Percentiles rank a stretch among this genome's conserved stretches.
Evolutionary conservation across 345 rosid species (phyloP).

Genomic region (Conringia planisiliqua): DNA sequence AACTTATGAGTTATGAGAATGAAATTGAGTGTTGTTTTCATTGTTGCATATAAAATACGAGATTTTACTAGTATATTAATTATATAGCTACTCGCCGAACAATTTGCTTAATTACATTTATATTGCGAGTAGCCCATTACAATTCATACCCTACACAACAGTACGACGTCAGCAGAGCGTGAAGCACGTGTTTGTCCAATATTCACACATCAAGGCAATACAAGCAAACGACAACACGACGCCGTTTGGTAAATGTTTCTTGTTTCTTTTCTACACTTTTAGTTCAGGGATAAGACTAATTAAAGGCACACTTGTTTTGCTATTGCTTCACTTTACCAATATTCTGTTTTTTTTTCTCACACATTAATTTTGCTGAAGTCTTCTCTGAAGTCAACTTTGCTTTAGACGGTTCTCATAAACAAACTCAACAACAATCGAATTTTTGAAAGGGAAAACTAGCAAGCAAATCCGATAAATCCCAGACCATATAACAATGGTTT

Average conservation of each 20-base stretch:
- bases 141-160: background rate
- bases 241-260: background rate
- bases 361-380: background rate
- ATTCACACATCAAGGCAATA: background rate
- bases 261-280: background rate
- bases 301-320: background rate
- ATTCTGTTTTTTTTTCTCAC: background rate
- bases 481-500: constrained; percentile 16
- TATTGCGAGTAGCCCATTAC: background rate
- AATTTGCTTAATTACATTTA: background rate
- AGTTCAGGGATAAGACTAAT: background rate
- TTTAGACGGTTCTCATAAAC: background rate
- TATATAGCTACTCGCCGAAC: background rate
- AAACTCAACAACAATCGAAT: background rate
- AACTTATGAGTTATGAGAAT: background rate
- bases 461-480: constrained; percentile 12
- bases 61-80: background rate
- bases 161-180: background rate
- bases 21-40: background rate
- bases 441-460: background rate
- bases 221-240: background rate
- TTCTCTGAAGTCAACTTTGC: background rate
- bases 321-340: background rate
- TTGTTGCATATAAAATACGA: background rate
- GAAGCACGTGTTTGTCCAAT: constrained; percentile 9